phyloP scores from a whole-genome alignment of 306 rosid genomes.

The Cicer judaicum region DNA sequence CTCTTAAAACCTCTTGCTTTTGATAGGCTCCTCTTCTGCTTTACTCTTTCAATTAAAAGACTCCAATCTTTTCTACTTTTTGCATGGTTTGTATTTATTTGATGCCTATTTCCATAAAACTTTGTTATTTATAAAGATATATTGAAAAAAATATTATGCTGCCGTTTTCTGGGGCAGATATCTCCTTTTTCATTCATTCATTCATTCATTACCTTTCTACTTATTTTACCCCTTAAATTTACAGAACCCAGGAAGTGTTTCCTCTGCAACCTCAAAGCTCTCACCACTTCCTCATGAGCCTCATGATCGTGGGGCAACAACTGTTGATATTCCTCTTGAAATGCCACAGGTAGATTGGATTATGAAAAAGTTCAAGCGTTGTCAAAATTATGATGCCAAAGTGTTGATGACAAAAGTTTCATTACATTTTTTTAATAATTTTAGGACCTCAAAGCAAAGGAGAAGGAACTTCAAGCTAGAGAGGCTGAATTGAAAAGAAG shows the following conservation, averaged over 20 bases:
- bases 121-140: not conserved
- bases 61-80: not conserved
- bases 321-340: conserved; percentile 71
- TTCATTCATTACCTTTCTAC: not conserved
- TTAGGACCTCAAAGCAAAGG: conserved; percentile 73
- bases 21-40: not conserved
- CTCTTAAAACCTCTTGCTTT: not conserved
- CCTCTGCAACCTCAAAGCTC: conserved; percentile 59
- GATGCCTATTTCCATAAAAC: conserved; percentile 11
- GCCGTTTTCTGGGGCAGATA: not conserved
- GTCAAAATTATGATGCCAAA: conserved; percentile 25
- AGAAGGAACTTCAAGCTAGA: conserved; percentile 82
- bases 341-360: conserved; percentile 47
- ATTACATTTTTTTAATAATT: conserved; percentile 29
- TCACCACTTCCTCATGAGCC: conserved; percentile 82
- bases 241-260: conserved; percentile 55
- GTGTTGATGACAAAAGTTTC: conserved; percentile 14
- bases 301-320: conserved; percentile 74
- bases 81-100: conserved; percentile 3
- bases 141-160: not conserved
- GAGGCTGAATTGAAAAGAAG: conserved; percentile 88
- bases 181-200: not conserved
- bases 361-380: conserved; percentile 36
- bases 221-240: conserved; percentile 9
- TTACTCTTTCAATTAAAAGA: not conserved